Conservation (phyloP, 495 filamentous ascomycete genomes). For the Penicillium macrosclerotiorum region DNA sequence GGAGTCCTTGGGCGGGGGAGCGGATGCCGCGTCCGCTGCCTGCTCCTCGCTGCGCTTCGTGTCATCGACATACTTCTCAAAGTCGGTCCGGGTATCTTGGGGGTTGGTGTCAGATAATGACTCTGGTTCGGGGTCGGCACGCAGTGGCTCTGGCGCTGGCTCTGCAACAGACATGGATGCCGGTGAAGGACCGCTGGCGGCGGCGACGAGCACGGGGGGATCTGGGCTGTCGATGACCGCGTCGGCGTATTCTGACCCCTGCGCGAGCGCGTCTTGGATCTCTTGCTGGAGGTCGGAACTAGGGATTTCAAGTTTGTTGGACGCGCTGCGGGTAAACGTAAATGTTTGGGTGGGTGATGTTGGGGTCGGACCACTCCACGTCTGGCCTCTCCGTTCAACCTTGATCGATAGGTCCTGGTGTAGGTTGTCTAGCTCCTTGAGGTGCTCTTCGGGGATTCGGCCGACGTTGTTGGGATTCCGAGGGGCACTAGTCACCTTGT, state of each 20-base stretch:
- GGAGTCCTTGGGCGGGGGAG: constrained; percentile 43
- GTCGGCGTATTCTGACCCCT: constrained; percentile 16
- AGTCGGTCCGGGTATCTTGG: constrained; percentile 35
- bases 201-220: constrained; percentile 9
- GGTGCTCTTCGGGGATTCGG: constrained; percentile 69
- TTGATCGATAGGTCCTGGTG: constrained; percentile 57
- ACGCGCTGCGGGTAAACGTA: constrained; percentile 16
- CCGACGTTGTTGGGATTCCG: constrained; percentile 54
- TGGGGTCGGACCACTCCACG: constrained; percentile 53
- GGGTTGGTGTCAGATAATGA: constrained; percentile 5
- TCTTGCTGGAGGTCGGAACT: constrained; percentile 16
- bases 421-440: constrained; percentile 63
- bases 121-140: constrained; percentile 12
- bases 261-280: constrained; percentile 15
- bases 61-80: constrained; percentile 46
- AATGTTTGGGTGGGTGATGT: constrained; percentile 15
- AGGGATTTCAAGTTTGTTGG: constrained; percentile 21
- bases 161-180: constrained; percentile 37
- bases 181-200: constrained; percentile 11
- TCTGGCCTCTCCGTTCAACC: constrained; percentile 59
- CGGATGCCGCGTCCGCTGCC: constrained; percentile 26
- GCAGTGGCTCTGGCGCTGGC: constrained; percentile 23
- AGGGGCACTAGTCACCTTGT: constrained; percentile 38
- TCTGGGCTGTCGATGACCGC: constrained; percentile 19
- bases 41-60: constrained; percentile 39